Conservation (phyloP, 768 basidiomycete species). For the Tulasnella sp. region DNA sequence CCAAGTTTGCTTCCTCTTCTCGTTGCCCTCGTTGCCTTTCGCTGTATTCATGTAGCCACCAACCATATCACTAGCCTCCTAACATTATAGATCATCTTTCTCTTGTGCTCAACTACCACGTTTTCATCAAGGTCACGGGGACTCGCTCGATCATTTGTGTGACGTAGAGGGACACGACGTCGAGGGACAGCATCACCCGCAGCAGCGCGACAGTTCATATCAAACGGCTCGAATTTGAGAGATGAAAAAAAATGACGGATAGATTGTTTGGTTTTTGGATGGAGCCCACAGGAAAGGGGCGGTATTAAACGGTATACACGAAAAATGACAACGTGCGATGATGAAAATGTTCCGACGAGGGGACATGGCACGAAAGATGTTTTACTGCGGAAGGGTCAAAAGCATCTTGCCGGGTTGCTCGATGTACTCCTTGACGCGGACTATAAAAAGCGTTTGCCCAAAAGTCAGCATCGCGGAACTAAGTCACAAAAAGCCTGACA, state of each 20-base stretch:
- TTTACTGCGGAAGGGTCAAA: slow-evolving; percentile 38
- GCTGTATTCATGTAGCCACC: too few relatives aligned
- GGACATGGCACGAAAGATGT: neutral
- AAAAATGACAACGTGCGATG: neutral
- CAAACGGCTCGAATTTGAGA: neutral
- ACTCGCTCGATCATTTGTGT: too few relatives aligned
- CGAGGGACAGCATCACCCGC: neutral
- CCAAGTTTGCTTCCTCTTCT: too few relatives aligned
- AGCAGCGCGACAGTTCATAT: neutral
- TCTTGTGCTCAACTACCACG: too few relatives aligned
- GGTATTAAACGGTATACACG: slow-evolving; percentile 7
- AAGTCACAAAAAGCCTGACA: slow-evolving; percentile 6
- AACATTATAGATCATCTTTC: too few relatives aligned
- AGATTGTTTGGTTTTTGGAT: neutral
- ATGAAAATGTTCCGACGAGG: neutral
- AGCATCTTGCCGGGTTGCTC: slow-evolving; percentile 95
- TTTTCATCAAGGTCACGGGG: too few relatives aligned
- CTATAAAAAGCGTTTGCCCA: slow-evolving; percentile 41
- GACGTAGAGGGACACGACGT: too few relatives aligned
- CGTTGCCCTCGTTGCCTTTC: too few relatives aligned
- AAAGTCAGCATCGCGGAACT: slow-evolving; percentile 23
- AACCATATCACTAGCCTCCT: too few relatives aligned
- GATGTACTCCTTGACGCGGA: slow-evolving; percentile 88
- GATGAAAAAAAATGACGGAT: neutral
- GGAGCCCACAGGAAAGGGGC: neutral